These are phyloP conservation scores for Exutisphaerella laricina DNA, from an alignment of 2,329 filamentous ascomycete genomes.

Conservation along the genomic window DNA sequence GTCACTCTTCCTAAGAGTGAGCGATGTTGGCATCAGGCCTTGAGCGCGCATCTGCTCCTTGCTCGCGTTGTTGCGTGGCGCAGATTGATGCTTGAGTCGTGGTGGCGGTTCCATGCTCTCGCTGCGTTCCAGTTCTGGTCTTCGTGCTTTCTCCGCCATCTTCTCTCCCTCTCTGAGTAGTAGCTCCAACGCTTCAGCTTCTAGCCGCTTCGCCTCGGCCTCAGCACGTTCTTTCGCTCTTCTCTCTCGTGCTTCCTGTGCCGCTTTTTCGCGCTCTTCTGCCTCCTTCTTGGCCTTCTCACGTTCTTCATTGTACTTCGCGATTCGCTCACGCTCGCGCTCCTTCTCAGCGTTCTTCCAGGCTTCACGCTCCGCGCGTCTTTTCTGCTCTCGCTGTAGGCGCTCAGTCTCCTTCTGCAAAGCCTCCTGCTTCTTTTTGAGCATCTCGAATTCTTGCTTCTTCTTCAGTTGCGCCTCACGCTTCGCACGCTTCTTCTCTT, in stretches of 20 bases:
- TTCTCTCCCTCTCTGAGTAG: conserved; percentile 52
- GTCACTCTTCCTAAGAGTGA: conserved; percentile 30
- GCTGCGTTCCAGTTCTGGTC: conserved; percentile 46
- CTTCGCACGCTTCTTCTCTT: conserved; percentile 54
- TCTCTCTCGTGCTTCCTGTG: conserved; percentile 44
- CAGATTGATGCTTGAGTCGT: conserved; percentile 28
- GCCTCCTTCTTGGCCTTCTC: conserved; percentile 36
- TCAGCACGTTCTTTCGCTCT: conserved; percentile 36
- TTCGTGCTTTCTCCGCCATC: conserved; percentile 48
- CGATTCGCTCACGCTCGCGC: conserved; percentile 51
- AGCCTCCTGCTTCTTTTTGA: conserved; percentile 46
- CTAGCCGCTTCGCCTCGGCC: conserved; percentile 50
- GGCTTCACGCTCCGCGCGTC: conserved; percentile 45
- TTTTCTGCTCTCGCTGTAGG: conserved; percentile 44
- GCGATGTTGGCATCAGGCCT: conserved; percentile 30
- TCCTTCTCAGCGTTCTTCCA: conserved; percentile 41
- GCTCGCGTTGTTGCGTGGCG: conserved; percentile 21
- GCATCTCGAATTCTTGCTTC: conserved; percentile 45
- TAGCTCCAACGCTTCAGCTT: conserved; percentile 50
- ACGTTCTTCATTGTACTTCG: conserved; percentile 47
- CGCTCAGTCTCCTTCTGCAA: conserved; percentile 39
- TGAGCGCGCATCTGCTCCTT: conserved; percentile 30
- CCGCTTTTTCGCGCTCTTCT: conserved; percentile 50
- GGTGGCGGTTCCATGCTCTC: conserved; percentile 38
- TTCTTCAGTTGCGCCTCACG: conserved; percentile 57